phyloP scores from a whole-genome alignment of 2,329 filamentous ascomycete species.

The Colletotrichum truncatum region DNA sequence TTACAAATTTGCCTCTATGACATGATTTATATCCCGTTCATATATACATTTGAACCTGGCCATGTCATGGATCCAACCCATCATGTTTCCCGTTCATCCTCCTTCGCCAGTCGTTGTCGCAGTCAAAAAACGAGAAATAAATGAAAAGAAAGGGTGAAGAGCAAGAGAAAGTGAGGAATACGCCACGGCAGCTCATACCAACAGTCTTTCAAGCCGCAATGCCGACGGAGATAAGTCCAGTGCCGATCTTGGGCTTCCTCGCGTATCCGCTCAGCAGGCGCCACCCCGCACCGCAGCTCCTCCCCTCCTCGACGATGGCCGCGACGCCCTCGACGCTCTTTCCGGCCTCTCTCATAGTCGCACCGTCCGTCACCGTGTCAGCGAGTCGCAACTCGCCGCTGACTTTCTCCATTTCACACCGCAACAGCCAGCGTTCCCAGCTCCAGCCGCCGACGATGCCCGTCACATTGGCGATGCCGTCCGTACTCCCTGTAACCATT shows the following conservation, averaged over 20 bases:
- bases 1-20: no score
- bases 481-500: conserved; percentile 69
- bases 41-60: no score
- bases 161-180: neutral
- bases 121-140: no score
- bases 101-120: no score
- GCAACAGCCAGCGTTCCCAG: conserved; percentile 97
- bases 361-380: conserved; percentile 60
- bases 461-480: conserved; percentile 77
- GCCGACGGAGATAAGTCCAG: conserved; percentile 45
- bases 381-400: conserved; percentile 71
- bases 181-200: neutral
- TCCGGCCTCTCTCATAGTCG: conserved; percentile 63
- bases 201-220: conserved; percentile 2
- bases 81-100: no score
- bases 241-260: conserved; percentile 61
- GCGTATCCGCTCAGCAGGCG: conserved; percentile 71
- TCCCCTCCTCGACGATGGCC: conserved; percentile 70
- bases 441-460: conserved; percentile 87
- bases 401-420: conserved; percentile 82
- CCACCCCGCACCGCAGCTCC: conserved; percentile 66
- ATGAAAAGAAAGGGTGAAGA: neutral
- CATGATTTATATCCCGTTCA: no score
- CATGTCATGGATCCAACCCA: no score
- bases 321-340: conserved; percentile 69